Evolutionary conservation across 1,284 basidiomycete species (phyloP).

Genomic region (Inonotus hispidus): DNA sequence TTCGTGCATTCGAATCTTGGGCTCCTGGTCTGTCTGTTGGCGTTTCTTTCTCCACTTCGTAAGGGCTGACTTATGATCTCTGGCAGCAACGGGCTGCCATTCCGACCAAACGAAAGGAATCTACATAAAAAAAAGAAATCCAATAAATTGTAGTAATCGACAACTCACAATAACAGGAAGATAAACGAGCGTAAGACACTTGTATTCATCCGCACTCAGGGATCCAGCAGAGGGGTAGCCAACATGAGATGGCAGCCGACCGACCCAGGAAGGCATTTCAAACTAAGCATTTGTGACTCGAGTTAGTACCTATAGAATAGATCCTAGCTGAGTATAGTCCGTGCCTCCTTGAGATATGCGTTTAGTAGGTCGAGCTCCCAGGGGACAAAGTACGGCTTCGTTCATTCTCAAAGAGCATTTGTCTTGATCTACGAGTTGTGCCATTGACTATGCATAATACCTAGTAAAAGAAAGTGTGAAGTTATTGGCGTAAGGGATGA

Average conservation of each 20-base stretch:
- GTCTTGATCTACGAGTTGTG: constrained; percentile 10
- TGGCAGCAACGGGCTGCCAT: constrained; percentile 7
- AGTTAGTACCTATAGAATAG: not conserved
- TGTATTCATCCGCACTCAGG: constrained; percentile 14
- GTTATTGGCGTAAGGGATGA: not conserved
- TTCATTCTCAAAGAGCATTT: not conserved
- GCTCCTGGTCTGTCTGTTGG: too few species aligned
- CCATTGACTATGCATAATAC: constrained; percentile 15
- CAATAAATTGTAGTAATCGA: too few species aligned
- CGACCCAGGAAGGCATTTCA: constrained; percentile 13
- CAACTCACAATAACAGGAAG: constrained; percentile 6
- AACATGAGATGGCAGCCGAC: constrained; percentile 6
- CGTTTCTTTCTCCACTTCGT: too few species aligned
- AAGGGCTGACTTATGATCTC: constrained; percentile 1
- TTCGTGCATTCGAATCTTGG: too few species aligned
- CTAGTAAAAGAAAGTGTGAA: not conserved
- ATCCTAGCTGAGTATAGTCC: not conserved
- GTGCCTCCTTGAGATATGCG: not conserved
- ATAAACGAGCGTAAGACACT: not conserved
- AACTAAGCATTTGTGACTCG: not conserved
- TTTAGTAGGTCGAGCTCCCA: not conserved
- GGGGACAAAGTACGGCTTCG: not conserved
- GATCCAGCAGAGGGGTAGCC: constrained; percentile 15
- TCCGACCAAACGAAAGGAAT: constrained; percentile 20
- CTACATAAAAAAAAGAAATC: not conserved